These are phyloP conservation scores for Haematococcus sp. DNA, from an alignment of 139 green algal genomes.

Conservation along the genomic window DNA sequence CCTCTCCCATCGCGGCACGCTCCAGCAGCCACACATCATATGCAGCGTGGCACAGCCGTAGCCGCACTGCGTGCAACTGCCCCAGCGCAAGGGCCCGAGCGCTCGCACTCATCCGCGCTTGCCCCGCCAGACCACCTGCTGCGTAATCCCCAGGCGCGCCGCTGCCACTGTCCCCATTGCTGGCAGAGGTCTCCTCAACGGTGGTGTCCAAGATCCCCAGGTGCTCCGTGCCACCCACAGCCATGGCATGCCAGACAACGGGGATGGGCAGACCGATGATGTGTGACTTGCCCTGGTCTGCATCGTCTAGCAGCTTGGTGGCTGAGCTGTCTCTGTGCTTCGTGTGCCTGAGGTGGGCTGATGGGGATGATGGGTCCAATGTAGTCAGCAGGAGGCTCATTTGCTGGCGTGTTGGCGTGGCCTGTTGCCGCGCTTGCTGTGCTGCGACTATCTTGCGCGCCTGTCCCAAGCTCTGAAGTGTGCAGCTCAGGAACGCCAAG, in stretches of 20 bases:
- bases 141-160: not conserved
- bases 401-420: not conserved
- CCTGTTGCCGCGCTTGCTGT: not conserved
- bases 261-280: slow-evolving; percentile 2
- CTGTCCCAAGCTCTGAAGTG: not conserved
- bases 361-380: not conserved
- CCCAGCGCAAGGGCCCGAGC: too few species aligned
- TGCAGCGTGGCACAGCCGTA: not conserved
- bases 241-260: not conserved
- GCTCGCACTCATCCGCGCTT: not conserved
- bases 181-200: too few species aligned
- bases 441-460: too few species aligned
- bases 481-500: slow-evolving; percentile 5
- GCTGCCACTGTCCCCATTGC: not conserved
- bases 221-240: not conserved
- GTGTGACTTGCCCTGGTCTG: not conserved
- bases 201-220: too few species aligned
- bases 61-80: too few species aligned
- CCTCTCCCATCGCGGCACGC: not conserved
- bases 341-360: too few species aligned
- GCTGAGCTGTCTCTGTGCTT: not conserved
- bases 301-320: not conserved
- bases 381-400: not conserved
- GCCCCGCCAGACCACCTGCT: not conserved
- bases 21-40: not conserved